Evolutionary conservation across 768 basidiomycete species (phyloP).

Genomic region (Pilatotrama ljubarskyi): DNA sequence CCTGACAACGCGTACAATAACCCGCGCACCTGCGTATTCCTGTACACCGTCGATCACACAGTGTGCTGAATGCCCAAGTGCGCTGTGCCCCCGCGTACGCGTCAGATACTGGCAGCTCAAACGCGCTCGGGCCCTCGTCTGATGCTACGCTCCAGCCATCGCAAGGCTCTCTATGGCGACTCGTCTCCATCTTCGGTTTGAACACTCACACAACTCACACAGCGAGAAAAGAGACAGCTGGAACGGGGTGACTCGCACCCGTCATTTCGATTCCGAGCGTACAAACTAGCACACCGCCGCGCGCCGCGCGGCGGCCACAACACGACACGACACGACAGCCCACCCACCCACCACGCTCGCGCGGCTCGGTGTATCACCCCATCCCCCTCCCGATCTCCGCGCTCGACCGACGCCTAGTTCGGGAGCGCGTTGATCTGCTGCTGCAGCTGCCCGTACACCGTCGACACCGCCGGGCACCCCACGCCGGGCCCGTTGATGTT

Average conservation of each 20-base stretch:
- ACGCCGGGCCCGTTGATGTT: slow-evolving; percentile 67
- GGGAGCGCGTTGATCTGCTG: slow-evolving; percentile 27
- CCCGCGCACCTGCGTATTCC: too few species aligned
- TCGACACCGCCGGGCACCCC: slow-evolving; percentile 65
- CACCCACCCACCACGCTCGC: not conserved
- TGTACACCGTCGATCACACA: too few species aligned
- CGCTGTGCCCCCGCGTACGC: too few species aligned
- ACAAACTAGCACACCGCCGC: slow-evolving; percentile 11
- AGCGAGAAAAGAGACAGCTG: slow-evolving; percentile 12
- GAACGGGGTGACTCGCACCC: slow-evolving; percentile 21
- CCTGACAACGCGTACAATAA: too few species aligned
- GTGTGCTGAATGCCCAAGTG: too few species aligned
- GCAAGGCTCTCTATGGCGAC: too few species aligned
- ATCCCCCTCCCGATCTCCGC: not conserved
- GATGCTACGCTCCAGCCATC: too few species aligned
- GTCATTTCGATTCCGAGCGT: slow-evolving; percentile 15
- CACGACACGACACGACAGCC: not conserved
- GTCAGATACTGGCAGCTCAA: too few species aligned
- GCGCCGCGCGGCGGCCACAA: not conserved
- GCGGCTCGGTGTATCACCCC: not conserved
- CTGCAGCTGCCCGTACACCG: slow-evolving; percentile 45
- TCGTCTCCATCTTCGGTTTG: not conserved
- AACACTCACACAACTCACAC: not conserved
- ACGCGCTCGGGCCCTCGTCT: too few species aligned
- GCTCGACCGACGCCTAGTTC: slow-evolving; percentile 3